Evolutionary conservation across 2,329 filamentous ascomycete species (phyloP).

Genomic region (Penicillium frequentans): DNA sequence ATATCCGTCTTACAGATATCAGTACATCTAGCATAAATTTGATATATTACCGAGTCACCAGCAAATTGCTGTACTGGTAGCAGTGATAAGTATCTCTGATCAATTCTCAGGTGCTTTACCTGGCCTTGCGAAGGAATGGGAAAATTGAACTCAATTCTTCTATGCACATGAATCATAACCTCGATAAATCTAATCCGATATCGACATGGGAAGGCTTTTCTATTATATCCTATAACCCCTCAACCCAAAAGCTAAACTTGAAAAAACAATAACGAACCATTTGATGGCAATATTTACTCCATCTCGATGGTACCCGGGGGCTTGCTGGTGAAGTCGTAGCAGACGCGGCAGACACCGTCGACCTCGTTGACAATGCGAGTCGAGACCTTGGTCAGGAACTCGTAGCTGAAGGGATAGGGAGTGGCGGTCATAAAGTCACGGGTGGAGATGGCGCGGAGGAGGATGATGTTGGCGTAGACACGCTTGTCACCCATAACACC

Average conservation of each 20-base stretch:
- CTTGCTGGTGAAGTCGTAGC: constrained; percentile 57
- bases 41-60: background rate
- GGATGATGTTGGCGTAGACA: constrained; percentile 48
- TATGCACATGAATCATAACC: constrained; percentile 16
- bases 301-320: constrained; percentile 28
- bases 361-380: constrained; percentile 60
- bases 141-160: constrained; percentile 6
- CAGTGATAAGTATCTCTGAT: too few relatives aligned
- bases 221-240: background rate
- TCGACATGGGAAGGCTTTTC: background rate
- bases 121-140: background rate
- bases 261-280: background rate
- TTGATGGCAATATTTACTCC: constrained; percentile 15
- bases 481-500: constrained; percentile 62
- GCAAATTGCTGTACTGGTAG: background rate
- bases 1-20: background rate
- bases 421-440: constrained; percentile 76
- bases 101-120: background rate
- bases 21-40: background rate
- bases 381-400: constrained; percentile 30
- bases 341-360: constrained; percentile 68
- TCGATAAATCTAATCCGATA: background rate
- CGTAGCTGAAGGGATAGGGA: constrained; percentile 64
- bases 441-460: constrained; percentile 54
- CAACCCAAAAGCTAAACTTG: background rate